Conservation (phyloP, 805 yeast species). For the Monosporozyma servazzii region DNA sequence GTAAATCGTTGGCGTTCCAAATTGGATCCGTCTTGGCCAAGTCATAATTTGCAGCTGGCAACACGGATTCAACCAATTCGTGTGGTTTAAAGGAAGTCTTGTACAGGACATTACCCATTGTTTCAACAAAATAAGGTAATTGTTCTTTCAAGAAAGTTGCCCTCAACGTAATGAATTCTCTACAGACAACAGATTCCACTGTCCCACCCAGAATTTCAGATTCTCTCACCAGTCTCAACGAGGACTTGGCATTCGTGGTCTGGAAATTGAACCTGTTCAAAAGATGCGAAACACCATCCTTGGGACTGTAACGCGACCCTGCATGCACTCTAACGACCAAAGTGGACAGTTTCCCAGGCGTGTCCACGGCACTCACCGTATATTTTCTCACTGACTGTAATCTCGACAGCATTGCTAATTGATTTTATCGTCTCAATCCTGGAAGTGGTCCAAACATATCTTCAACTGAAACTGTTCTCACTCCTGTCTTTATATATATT, state of each 20-base stretch:
- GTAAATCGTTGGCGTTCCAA: constrained; percentile 62
- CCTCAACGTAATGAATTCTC: constrained; percentile 75
- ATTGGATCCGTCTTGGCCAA: constrained; percentile 45
- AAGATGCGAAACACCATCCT: constrained; percentile 79
- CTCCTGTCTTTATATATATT: too few relatives aligned
- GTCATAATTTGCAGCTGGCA: constrained; percentile 69
- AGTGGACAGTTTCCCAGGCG: constrained; percentile 39
- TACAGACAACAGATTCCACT: constrained; percentile 58
- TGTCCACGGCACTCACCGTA: neutral
- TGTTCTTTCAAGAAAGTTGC: constrained; percentile 80
- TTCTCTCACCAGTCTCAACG: constrained; percentile 89
- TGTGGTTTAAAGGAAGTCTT: constrained; percentile 70
- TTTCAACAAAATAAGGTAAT: constrained; percentile 85
- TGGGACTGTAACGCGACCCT: constrained; percentile 65
- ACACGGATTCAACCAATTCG: constrained; percentile 73
- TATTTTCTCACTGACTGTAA: neutral
- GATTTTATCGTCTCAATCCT: too few relatives aligned
- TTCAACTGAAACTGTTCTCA: too few relatives aligned
- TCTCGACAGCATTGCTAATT: neutral
- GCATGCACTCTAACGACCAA: constrained; percentile 76
- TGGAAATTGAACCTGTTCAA: constrained; percentile 77
- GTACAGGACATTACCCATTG: constrained; percentile 64
- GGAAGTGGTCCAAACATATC: too few relatives aligned
- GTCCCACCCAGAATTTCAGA: constrained; percentile 87
- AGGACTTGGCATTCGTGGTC: constrained; percentile 75